Percentiles rank a stretch among this genome's conserved stretches.
Conservation (phyloP, 768 basidiomycete species). For the Boletellus sp. region DNA sequence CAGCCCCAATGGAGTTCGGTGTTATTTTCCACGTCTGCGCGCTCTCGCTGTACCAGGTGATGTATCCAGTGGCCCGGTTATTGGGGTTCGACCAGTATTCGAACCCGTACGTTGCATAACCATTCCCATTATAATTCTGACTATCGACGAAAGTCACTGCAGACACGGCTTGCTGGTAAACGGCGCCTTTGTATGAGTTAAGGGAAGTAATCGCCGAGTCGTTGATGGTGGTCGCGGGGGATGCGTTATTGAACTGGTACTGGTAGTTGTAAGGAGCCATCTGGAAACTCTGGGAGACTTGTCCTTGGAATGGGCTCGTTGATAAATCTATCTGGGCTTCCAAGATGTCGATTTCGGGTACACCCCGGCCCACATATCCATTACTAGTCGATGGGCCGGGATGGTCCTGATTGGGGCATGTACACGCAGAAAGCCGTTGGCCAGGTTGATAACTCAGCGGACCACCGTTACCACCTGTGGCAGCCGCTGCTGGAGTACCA, state of each 20-base stretch:
- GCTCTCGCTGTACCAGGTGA: slow-evolving; percentile 78
- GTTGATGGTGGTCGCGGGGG: slow-evolving; percentile 52
- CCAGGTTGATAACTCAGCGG: slow-evolving; percentile 79
- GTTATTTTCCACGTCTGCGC: slow-evolving; percentile 69
- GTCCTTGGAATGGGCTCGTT: slow-evolving; percentile 46
- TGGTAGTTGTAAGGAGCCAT: slow-evolving; percentile 72
- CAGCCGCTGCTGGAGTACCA: slow-evolving; percentile 54
- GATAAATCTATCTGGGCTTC: slow-evolving; percentile 71
- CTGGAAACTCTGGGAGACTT: slow-evolving; percentile 81
- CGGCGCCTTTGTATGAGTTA: slow-evolving; percentile 69
- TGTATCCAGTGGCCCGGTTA: slow-evolving; percentile 62
- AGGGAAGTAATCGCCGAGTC: slow-evolving; percentile 47
- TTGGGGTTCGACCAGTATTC: slow-evolving; percentile 81
- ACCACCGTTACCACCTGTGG: slow-evolving; percentile 44
- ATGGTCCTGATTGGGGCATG: slow-evolving; percentile 81
- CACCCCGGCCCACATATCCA: slow-evolving; percentile 60
- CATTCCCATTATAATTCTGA: slow-evolving; percentile 51
- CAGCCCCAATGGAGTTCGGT: slow-evolving; percentile 63
- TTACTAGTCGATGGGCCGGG: slow-evolving; percentile 62
- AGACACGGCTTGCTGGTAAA: slow-evolving; percentile 73
- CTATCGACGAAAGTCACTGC: slow-evolving; percentile 56
- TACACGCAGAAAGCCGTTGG: slow-evolving; percentile 83
- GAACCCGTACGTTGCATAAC: slow-evolving; percentile 63
- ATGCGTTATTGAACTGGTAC: slow-evolving; percentile 56
- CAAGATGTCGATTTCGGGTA: slow-evolving; percentile 91